A percentile compares a stretch with the other conserved stretches of the same genome.
Conservation (phyloP, 73 alveolate species). For the Blepharisma stoltei region DNA sequence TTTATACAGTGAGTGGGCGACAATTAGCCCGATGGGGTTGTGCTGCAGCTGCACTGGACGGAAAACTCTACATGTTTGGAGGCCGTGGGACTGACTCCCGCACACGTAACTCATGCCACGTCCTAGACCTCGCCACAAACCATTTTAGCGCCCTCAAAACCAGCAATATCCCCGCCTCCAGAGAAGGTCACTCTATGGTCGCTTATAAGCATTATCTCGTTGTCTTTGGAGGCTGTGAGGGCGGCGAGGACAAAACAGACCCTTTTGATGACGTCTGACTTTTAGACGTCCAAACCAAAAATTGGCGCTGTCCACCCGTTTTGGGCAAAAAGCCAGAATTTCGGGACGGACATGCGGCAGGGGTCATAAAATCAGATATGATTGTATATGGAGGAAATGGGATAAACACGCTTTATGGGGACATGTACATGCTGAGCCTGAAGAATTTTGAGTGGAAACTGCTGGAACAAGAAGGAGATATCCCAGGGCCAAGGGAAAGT, state of each 20-base stretch:
- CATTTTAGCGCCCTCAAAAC: too few species aligned
- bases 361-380: background rate
- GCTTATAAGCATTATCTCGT: background rate
- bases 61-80: conserved; percentile 18
- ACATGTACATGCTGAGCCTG: background rate
- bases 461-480: background rate
- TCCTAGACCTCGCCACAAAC: background rate
- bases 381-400: conserved; percentile 10
- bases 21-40: conserved; percentile 25
- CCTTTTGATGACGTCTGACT: conserved; percentile 13
- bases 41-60: conserved; percentile 6
- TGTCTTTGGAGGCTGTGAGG: background rate
- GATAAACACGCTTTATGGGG: background rate
- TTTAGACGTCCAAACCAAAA: background rate
- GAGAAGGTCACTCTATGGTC: conserved; percentile 28
- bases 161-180: too few species aligned
- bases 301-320: background rate
- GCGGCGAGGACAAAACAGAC: background rate
- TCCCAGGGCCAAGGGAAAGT: background rate
- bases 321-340: conserved; percentile 1
- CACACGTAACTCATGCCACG: background rate
- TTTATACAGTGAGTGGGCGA: conserved; percentile 4
- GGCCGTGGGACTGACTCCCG: conserved; percentile 31
- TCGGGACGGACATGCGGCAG: conserved; percentile 14
- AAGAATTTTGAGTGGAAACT: background rate